Conservation (phyloP, 441 rosid genomes). For the Brassica balearica region DNA sequence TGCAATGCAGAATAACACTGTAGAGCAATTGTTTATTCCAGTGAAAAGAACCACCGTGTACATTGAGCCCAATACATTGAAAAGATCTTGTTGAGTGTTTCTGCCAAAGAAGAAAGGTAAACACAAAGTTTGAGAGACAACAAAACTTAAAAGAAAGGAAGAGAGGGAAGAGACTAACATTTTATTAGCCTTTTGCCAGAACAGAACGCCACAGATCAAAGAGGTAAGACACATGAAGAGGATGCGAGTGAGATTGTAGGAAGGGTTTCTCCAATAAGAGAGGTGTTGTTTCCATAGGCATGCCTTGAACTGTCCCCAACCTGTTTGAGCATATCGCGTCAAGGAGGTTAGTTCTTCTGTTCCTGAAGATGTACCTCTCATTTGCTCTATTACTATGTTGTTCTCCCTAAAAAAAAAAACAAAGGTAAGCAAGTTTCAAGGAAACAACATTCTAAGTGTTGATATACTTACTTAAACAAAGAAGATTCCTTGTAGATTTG, state of each 20-base stretch:
- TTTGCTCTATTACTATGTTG: conserved; percentile 15
- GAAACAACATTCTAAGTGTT: neutral
- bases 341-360: conserved; percentile 39
- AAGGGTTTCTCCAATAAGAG: conserved; percentile 84
- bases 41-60: conserved; percentile 53
- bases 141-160: conserved; percentile 18
- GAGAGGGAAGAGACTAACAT: conserved; percentile 49
- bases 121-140: neutral
- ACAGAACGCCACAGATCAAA: conserved; percentile 57
- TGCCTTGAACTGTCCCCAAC: conserved; percentile 52
- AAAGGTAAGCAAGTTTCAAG: neutral
- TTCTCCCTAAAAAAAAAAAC: conserved; percentile 31
- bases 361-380: conserved; percentile 15
- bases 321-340: conserved; percentile 50
- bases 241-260: conserved; percentile 66
- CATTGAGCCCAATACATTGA: conserved; percentile 62
- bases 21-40: conserved; percentile 68
- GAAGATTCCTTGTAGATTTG: conserved; percentile 48
- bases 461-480: conserved; percentile 42
- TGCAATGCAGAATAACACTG: conserved; percentile 57
- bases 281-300: conserved; percentile 69
- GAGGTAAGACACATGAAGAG: conserved; percentile 46
- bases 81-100: conserved; percentile 63
- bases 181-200: conserved; percentile 66
- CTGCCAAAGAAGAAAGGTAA: conserved; percentile 37